Percentiles rank a stretch among this genome's conserved stretches.
These are phyloP conservation scores for Hypomontagnella monticulosa DNA, from an alignment of 495 filamentous ascomycete species.

Conservation along the genomic window DNA sequence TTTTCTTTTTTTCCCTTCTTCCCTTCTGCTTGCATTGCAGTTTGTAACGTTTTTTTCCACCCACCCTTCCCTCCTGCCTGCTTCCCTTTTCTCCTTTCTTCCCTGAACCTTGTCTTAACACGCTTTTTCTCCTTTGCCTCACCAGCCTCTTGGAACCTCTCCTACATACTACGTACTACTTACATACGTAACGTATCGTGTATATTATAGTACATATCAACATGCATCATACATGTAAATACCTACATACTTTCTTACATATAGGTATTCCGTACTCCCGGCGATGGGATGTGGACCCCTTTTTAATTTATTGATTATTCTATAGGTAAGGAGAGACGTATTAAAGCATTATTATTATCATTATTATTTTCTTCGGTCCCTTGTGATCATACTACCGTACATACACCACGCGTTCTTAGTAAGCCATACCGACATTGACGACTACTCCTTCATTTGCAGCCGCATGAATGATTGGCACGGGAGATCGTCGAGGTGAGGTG, in stretches of 20 bases:
- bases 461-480: no score
- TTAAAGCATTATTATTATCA: not conserved
- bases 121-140: not conserved
- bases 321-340: conserved; percentile 3
- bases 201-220: no score
- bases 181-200: no score
- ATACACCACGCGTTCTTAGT: not conserved
- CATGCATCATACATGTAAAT: no score
- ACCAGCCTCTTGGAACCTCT: no score
- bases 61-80: not conserved
- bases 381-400: conserved; percentile 16
- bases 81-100: not conserved
- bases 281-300: not conserved
- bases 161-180: no score
- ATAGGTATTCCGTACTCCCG: no score
- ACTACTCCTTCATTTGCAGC: no score
- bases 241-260: no score
- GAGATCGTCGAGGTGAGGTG: no score
- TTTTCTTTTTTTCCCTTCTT: conserved; percentile 13
- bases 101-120: not conserved
- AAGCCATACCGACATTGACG: not conserved
- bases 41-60: not conserved
- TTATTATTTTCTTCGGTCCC: conserved; percentile 10
- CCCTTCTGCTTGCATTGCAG: not conserved
- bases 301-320: not conserved